Base-by-base conservation (phyloP, 306 rosid species). In the Lotus japonicus region DNA sequence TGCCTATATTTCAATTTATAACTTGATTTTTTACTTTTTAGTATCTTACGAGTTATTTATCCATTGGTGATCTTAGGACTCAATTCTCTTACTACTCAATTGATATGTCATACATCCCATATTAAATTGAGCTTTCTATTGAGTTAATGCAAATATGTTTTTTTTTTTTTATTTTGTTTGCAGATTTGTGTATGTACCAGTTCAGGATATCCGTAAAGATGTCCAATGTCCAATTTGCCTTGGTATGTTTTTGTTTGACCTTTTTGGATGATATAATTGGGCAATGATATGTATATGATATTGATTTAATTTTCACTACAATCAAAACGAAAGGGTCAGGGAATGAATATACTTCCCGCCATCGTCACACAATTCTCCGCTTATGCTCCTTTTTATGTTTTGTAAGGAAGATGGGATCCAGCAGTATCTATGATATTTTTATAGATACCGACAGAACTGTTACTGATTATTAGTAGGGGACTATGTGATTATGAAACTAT, bases 201-300 rank as follows among this genome's bases (percentile, higher is more conserved):
- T 92, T 54, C 71, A 55, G 18, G 89, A 84, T 46, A 73, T 92
- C 68, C 95, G 96, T 1, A 92, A 87, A 79, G 97, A 92, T 78
- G 95, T 92, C 51, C 96, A 92, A 66, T 92, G 97, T 78, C 97
- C 97, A 58, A 92, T 92, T 82, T 92, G 97, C 81, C 97, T 92
- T 11, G 97, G 97, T 92, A 83, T 71, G 66, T 76, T 81, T 74
- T 35, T 66, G 13, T 48, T 70, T 77, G 5, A 70, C 74, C 76
- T 58, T 80, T 71, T 56, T 44, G 28, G 26, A 19, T 64, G 45
- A 5, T 50, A 43, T 53, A 51, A 45, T 43, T 80, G 42, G 7
- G 49, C 33, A 14, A 42, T 51, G 41, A 53, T 39, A 54, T 70
- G 14, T 14, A 28, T 60, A 51, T 70, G 67, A 65, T 70, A 64